Base-by-base conservation (phyloP, 2,329 filamentous ascomycete species). In the Pseudogymnoascus sp. region DNA sequence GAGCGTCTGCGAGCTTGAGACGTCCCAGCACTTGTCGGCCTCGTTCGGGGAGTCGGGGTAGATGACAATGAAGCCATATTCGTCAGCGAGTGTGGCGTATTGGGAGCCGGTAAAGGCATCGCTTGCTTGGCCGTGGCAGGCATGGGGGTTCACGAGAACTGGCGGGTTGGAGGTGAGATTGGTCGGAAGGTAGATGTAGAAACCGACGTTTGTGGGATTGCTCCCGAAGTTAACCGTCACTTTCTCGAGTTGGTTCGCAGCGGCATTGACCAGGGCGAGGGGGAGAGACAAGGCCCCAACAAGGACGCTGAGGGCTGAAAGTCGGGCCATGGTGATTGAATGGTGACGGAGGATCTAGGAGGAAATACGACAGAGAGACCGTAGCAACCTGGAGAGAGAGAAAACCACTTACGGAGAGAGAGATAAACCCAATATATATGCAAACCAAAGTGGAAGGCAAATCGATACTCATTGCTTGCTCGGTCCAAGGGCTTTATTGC, bases 1-100 rank as follows among this genome's bases (percentile, higher is more conserved):
- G 1, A 87, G 76, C 0, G 83, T 77, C 38, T 74, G 73, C 33
- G 73, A 74, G 21, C 78, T 81, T n/a, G 45, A 55, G 2, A 85
- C 83, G 63, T 86, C 83, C 81, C 82, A 85, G 74, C 83, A 85
- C 25, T 74, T 75, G 23, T 74, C 75, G 5, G 74, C 81, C 16
- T 71, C 71, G 69, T 83, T 79, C 0, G 79, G 79, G 3, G 77
- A 79, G 66, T 79, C 76, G 1, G 81, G 81, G 70, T 83, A 86
- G 69, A 86, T 81, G 64, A 81, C 77, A 60, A 87, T 83, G 72
- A 82, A 84, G 31, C 81, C 83, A 62, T 83, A 76, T 60, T 75
- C 67, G 64, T 80, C 78, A 5, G 83, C 80, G 11, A 83, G 74
- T 2, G 75, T 73, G 25, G 80, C 78, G 71, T 82, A 87, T 9